Conservation (phyloP, 257 asterid species). For the Rauvolfia tetraphylla region DNA sequence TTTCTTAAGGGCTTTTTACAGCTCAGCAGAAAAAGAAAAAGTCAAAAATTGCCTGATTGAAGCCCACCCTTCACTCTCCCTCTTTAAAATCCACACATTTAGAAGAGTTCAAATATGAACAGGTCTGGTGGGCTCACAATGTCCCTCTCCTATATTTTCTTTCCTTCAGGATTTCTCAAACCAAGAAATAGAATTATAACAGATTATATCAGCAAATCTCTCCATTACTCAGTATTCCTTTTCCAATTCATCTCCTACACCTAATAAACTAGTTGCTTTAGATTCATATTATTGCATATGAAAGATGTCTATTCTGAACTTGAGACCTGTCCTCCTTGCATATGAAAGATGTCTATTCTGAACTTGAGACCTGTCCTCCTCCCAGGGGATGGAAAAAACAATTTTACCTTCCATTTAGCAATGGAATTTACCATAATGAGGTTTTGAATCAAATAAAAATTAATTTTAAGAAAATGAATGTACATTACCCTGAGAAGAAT, state of each 20-base stretch:
- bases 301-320: background rate
- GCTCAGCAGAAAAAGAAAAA: too few relatives aligned
- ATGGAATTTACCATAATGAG: background rate
- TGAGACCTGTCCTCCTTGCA: background rate
- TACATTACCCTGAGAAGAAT: conserved; percentile 59
- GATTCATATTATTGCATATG: too few relatives aligned
- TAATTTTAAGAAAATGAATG: background rate
- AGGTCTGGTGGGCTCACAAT: background rate
- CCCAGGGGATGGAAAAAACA: background rate
- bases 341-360: background rate
- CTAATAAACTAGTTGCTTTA: background rate
- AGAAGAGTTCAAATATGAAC: background rate
- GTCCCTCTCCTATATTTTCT: background rate
- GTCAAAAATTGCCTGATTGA: background rate
- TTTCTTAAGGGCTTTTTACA: background rate
- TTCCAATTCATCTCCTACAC: background rate
- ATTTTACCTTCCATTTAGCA: background rate
- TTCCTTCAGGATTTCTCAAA: background rate
- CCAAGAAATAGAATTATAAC: background rate
- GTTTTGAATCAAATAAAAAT: background rate
- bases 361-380: background rate
- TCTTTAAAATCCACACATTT: background rate
- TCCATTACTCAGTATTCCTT: background rate
- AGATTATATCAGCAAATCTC: background rate
- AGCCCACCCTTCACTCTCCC: background rate